These are phyloP conservation scores for Hygrophila difformis DNA, from an alignment of 257 asterid genomes.

Conservation along the genomic window DNA sequence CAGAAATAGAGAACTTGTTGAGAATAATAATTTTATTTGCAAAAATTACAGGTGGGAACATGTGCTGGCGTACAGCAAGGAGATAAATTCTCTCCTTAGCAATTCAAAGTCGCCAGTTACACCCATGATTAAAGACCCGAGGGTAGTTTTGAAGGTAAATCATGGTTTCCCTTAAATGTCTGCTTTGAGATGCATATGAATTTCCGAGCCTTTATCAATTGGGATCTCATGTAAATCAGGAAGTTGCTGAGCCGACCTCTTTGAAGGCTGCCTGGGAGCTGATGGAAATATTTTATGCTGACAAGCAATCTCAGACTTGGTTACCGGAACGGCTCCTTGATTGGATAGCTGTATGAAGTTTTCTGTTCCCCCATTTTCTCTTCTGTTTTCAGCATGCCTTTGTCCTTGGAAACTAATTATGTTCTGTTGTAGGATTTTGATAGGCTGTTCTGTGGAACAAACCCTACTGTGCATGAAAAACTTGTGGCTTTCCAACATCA, in stretches of 20 bases:
- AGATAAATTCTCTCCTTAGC: conserved; percentile 62
- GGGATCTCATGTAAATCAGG: too few relatives aligned
- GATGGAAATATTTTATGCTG: conserved; percentile 81
- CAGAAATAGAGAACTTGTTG: conserved; percentile 12
- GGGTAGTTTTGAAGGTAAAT: conserved; percentile 45
- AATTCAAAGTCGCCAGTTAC: conserved; percentile 36
- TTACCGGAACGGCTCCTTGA: conserved; percentile 80
- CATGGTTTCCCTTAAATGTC: conserved; percentile 14
- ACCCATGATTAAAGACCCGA: conserved; percentile 67
- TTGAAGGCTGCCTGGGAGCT: conserved; percentile 98
- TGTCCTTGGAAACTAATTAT: conserved; percentile 7
- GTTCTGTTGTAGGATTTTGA: conserved; percentile 56
- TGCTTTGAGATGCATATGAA: conserved; percentile 9
- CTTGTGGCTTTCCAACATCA: conserved; percentile 75
- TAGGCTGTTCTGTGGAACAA: conserved; percentile 61
- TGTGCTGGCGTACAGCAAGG: conserved; percentile 84
- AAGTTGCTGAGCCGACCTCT: conserved; percentile 53
- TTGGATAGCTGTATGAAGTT: conserved; percentile 79
- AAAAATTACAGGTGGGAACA: conserved; percentile 63
- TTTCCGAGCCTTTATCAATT: conserved; percentile 14
- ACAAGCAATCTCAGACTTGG: conserved; percentile 76
- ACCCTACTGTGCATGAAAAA: conserved; percentile 62
- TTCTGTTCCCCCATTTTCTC: conserved; percentile 10
- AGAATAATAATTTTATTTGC: conserved; percentile 1
- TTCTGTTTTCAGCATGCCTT: conserved; percentile 9